phyloP scores from a whole-genome alignment of 192 early-diverging fungal species.

The Linnemannia schmuckeri region DNA sequence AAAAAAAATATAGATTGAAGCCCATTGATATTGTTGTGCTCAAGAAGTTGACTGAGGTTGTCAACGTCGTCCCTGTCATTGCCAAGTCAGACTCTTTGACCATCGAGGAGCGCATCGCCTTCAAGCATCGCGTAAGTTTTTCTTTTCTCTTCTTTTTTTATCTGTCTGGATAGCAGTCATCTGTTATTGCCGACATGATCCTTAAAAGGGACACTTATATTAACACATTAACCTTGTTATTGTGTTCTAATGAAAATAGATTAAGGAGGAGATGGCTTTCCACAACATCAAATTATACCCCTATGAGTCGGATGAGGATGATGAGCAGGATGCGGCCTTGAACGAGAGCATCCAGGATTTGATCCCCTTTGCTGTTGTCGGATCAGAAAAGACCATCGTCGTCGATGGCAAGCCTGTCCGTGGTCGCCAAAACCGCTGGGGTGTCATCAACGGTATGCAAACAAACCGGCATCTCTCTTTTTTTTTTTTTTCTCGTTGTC shows the following conservation, averaged over 20 bases:
- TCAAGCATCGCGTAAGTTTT: conserved; percentile 78
- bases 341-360: conserved; percentile 85
- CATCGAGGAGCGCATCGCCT: conserved; percentile 83
- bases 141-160: too few relatives aligned
- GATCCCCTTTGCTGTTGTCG: conserved; percentile 95
- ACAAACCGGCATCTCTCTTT: not conserved
- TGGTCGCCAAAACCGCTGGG: conserved; percentile 90
- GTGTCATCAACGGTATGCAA: conserved; percentile 81
- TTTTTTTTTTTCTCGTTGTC: not conserved
- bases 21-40: conserved; percentile 90
- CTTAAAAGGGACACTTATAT: too few relatives aligned
- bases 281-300: conserved; percentile 95
- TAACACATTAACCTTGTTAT: not conserved
- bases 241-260: conserved; percentile 51
- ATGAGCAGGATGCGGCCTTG: conserved; percentile 80
- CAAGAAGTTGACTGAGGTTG: conserved; percentile 84
- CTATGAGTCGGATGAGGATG: conserved; percentile 88
- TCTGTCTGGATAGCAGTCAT: not conserved
- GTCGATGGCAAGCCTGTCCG: conserved; percentile 91
- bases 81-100: conserved; percentile 93
- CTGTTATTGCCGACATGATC: not conserved
- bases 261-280: conserved; percentile 92
- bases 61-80: conserved; percentile 92
- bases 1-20: conserved; percentile 70
- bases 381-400: conserved; percentile 88